These are phyloP conservation scores for Colletotrichum cordylinicola DNA, from an alignment of 2,329 filamentous ascomycete genomes.

Conservation along the genomic window DNA sequence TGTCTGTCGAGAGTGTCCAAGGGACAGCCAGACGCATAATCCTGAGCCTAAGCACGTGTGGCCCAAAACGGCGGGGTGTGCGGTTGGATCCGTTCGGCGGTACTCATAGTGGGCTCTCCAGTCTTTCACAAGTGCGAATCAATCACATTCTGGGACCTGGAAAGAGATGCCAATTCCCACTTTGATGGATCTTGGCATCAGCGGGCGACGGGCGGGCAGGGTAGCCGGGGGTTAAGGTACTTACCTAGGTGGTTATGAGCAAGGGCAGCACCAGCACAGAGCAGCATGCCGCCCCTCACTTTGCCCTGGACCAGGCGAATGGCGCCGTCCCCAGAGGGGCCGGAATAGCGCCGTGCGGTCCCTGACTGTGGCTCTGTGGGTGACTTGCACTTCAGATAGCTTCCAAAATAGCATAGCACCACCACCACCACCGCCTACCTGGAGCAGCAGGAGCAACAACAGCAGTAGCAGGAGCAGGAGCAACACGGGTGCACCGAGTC, in stretches of 20 bases:
- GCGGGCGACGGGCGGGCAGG: slow-evolving; percentile 4
- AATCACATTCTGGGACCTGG: background rate
- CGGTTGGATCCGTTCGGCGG: slow-evolving; percentile 15
- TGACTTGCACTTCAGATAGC: background rate
- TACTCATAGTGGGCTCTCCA: background rate
- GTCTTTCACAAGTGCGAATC: background rate
- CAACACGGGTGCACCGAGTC: background rate
- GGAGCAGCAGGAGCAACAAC: background rate
- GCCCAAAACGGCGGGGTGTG: slow-evolving; percentile 13
- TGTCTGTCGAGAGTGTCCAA: background rate
- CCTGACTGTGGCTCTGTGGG: background rate
- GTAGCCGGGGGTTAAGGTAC: background rate
- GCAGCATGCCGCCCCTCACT: background rate
- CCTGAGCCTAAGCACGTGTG: background rate
- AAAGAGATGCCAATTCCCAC: background rate
- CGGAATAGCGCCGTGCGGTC: slow-evolving; percentile 16
- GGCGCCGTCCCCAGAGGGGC: slow-evolving; percentile 14
- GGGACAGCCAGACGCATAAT: background rate
- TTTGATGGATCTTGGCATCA: slow-evolving; percentile 7
- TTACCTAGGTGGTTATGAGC: background rate
- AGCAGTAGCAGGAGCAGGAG: background rate
- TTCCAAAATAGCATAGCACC: slow-evolving; percentile 9
- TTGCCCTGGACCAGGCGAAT: background rate
- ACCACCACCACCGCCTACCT: background rate
- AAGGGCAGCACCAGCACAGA: background rate